Conservation (phyloP, 2,329 filamentous ascomycete genomes). For the Calonectria pteridis region DNA sequence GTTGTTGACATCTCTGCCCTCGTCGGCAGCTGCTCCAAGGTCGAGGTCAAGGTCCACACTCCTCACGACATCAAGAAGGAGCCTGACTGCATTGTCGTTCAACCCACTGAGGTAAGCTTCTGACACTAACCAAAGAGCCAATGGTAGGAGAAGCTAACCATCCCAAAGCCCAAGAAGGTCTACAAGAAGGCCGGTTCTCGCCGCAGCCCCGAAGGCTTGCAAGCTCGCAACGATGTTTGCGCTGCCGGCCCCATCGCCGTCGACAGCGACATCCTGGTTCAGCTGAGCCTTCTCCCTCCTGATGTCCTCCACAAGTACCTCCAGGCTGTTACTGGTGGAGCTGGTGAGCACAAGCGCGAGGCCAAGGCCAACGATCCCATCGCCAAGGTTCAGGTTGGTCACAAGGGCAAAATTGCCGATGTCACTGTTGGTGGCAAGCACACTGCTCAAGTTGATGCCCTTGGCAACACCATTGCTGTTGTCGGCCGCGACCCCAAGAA, state of each 20-base stretch:
- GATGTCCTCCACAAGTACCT: conserved; percentile 41
- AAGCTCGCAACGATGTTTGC: conserved; percentile 37
- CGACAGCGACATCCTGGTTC: conserved; percentile 37
- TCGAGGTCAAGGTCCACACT: conserved; percentile 34
- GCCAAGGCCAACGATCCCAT: background rate
- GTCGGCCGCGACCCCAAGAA: background rate
- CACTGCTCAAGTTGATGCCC: background rate
- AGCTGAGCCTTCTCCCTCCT: conserved; percentile 37
- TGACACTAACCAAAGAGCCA: background rate
- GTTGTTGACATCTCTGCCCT: conserved; percentile 38
- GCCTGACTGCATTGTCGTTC: conserved; percentile 37
- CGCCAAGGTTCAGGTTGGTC: conserved; percentile 5
- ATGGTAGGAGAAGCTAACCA: background rate
- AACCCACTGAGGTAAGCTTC: conserved; percentile 29
- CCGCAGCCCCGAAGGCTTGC: conserved; percentile 20
- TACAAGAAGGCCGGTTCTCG: conserved; percentile 16
- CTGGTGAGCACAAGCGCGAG: conserved; percentile 3
- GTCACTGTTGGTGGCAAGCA: background rate
- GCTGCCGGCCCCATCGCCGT: conserved; percentile 34
- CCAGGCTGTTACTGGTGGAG: conserved; percentile 22
- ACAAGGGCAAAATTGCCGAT: background rate
- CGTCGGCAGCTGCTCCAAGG: conserved; percentile 38
- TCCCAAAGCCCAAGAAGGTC: conserved; percentile 7
- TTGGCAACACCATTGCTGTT: background rate
- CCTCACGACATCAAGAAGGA: conserved; percentile 35